A percentile compares a stretch with the other conserved stretches of the same genome.
These are phyloP conservation scores for Stephania japonica DNA, from an alignment of 164 flowering plant genomes.

Conservation along the genomic window DNA sequence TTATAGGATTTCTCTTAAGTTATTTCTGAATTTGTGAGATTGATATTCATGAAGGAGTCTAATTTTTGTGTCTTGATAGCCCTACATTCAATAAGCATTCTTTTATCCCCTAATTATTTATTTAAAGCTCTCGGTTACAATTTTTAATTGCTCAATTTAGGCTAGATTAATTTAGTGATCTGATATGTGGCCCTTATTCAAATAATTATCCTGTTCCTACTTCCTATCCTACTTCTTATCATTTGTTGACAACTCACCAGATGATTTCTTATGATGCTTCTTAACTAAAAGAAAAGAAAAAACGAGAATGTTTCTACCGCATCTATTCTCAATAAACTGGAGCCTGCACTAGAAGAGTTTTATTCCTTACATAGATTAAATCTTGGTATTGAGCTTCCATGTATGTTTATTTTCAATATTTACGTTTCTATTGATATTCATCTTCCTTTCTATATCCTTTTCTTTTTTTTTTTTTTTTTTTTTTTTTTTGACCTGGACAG, in stretches of 20 bases:
- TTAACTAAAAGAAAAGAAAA: no score
- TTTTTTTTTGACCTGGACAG: conserved; percentile 27
- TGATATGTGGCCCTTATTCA: neutral
- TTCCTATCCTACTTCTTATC: neutral
- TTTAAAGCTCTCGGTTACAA: no score
- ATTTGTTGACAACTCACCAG: no score
- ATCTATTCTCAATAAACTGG: neutral
- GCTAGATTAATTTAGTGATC: neutral
- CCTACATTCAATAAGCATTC: no score
- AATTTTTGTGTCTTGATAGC: no score
- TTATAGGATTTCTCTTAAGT: no score
- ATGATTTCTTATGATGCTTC: no score
- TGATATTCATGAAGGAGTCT: no score
- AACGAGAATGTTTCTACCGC: neutral
- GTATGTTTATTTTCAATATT: neutral
- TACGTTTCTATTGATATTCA: neutral
- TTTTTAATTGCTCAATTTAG: no score
- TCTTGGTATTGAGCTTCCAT: neutral
- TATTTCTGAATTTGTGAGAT: no score
- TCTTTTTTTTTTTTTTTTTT: conserved; percentile 5
- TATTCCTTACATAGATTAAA: neutral
- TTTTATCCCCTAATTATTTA: no score
- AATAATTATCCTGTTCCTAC: neutral
- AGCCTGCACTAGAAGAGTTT: neutral
- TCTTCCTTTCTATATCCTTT: neutral